Evolutionary conservation across 2,329 filamentous ascomycete species (phyloP).

Genomic region (Ophiostoma piceae): DNA sequence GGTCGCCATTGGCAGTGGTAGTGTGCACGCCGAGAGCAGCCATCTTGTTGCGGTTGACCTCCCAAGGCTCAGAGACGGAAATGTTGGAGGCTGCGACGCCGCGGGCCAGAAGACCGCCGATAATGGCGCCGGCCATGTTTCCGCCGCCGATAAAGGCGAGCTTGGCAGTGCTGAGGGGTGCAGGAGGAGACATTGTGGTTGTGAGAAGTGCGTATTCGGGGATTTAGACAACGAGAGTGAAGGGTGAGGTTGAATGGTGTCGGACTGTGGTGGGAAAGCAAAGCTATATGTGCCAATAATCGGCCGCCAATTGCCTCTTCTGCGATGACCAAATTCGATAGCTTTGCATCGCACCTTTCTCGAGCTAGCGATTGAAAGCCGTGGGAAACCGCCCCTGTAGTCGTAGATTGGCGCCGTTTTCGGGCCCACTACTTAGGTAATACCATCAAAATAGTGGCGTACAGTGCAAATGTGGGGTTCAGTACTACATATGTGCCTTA

Average conservation of each 20-base stretch:
- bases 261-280: neutral
- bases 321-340: conserved; percentile 1
- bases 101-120: conserved; percentile 44
- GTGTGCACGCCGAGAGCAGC: conserved; percentile 42
- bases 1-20: conserved; percentile 44
- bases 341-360: conserved; percentile 1
- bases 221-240: neutral
- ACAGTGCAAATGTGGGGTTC: neutral
- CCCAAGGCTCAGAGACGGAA: conserved; percentile 48
- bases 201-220: neutral
- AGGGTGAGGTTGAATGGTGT: neutral
- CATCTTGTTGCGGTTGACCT: conserved; percentile 49
- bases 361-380: conserved; percentile 16
- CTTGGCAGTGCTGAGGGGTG: conserved; percentile 33
- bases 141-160: conserved; percentile 43
- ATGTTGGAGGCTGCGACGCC: conserved; percentile 43
- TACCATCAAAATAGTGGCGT: neutral
- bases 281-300: conserved; percentile 3
- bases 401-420: neutral
- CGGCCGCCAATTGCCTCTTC: neutral
- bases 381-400: conserved; percentile 8
- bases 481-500: too few species aligned
- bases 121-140: conserved; percentile 51
- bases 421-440: conserved; percentile 1
- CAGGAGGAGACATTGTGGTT: conserved; percentile 25